Conservation (phyloP, 2,329 filamentous ascomycete species). For the Microdochium nivale region DNA sequence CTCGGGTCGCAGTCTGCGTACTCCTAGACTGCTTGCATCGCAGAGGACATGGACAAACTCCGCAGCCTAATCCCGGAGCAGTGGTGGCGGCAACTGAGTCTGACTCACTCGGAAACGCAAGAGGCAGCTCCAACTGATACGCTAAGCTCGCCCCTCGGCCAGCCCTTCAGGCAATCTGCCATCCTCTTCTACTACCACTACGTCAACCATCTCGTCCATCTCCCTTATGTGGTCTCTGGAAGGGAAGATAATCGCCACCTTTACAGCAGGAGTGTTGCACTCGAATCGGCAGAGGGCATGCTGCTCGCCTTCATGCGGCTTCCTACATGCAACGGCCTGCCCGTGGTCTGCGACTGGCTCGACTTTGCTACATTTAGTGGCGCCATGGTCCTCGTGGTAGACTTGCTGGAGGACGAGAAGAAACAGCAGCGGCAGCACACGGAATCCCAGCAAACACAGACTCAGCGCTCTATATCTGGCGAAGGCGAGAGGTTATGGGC, state of each 20-base stretch:
- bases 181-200: conserved; percentile 30
- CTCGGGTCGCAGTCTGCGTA: neutral
- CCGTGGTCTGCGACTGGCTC: conserved; percentile 28
- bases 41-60: neutral
- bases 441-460: no score
- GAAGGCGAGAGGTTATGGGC: neutral
- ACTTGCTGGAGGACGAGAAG: conserved; percentile 21
- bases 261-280: conserved; percentile 25
- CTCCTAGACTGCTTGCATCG: neutral
- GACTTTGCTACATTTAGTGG: conserved; percentile 39
- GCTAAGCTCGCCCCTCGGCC: conserved; percentile 12
- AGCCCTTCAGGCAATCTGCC: conserved; percentile 21
- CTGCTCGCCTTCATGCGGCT: conserved; percentile 28
- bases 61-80: neutral
- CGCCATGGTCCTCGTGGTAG: conserved; percentile 32
- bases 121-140: neutral
- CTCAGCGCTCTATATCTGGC: no score
- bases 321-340: neutral
- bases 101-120: no score
- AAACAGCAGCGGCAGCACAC: no score
- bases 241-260: conserved; percentile 24
- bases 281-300: conserved; percentile 31
- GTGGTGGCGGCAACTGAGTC: neutral
- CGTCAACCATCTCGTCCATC: conserved; percentile 28
- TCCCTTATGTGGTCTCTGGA: conserved; percentile 35